Evolutionary conservation across 1,284 basidiomycete genomes (phyloP).

Genomic region (Puccinia novopanici): DNA sequence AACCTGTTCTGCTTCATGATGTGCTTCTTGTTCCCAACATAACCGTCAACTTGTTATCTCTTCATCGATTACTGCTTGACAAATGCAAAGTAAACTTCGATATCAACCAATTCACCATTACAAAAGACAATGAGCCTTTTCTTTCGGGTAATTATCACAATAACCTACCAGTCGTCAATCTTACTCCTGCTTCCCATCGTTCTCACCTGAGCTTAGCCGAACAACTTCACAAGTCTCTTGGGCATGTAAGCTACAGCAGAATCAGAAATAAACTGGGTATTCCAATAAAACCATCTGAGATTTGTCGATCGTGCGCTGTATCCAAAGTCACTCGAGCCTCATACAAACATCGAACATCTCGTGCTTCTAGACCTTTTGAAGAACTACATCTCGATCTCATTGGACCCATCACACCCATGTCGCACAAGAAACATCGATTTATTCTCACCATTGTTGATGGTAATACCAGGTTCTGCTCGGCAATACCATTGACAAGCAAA

Average conservation of each 20-base stretch:
- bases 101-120: too few species aligned
- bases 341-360: not conserved
- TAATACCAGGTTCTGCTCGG: not conserved
- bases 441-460: not conserved
- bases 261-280: not conserved
- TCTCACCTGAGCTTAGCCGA: not conserved
- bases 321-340: not conserved
- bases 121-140: too few species aligned
- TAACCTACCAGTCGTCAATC: not conserved
- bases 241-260: not conserved
- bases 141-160: not conserved
- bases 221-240: not conserved
- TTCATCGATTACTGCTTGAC: too few species aligned
- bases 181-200: not conserved
- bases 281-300: not conserved
- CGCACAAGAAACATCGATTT: not conserved
- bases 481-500: not conserved
- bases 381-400: constrained; percentile 6
- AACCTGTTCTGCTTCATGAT: not conserved
- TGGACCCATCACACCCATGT: constrained; percentile 9
- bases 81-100: too few species aligned
- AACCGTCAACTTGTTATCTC: not conserved
- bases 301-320: not conserved
- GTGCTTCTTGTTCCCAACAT: not conserved
- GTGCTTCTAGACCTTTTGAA: not conserved